A percentile compares a stretch with the other conserved stretches of the same genome.
Conservation (phyloP, 176 grass and related monocot species). For the Bothriochloa decipiens region DNA sequence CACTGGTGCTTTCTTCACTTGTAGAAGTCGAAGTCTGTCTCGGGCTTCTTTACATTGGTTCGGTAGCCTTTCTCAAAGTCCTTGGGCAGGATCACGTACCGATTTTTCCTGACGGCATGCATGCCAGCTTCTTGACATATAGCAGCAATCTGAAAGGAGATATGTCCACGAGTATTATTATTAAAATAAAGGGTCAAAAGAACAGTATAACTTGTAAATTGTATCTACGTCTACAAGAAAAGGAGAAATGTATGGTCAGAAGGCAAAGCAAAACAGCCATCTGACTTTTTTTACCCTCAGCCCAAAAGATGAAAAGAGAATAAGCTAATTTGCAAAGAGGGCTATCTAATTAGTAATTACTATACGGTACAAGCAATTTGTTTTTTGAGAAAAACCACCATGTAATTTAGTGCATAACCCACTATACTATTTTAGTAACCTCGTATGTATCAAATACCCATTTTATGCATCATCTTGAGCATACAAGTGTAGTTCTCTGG, state of each 20-base stretch:
- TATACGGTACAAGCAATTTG: too few species aligned
- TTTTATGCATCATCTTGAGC: background rate
- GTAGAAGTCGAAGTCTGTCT: conserved; percentile 97
- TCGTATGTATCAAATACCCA: background rate
- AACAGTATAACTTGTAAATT: background rate
- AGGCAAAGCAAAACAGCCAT: too few species aligned
- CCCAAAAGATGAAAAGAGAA: too few species aligned
- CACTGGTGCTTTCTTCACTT: too few species aligned
- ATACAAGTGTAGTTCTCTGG: background rate
- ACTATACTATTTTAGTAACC: background rate
- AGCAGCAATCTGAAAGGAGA: conserved; percentile 68
- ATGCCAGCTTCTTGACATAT: conserved; percentile 98
- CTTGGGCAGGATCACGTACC: conserved; percentile 96
- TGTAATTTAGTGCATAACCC: background rate
- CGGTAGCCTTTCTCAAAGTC: conserved; percentile 98
- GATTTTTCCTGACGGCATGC: conserved; percentile 96
- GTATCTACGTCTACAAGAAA: background rate
- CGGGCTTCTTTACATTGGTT: conserved; percentile 95
- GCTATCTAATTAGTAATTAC: too few species aligned
- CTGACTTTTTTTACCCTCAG: too few species aligned
- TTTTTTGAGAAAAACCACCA: too few species aligned
- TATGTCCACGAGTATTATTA: background rate
- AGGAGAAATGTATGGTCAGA: background rate
- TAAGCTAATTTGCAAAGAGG: too few species aligned
- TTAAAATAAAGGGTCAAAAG: background rate